Percentiles rank a stretch among this genome's conserved stretches.
phyloP scores from a whole-genome alignment of 176 grass and related monocot species.

The Triticum turgidum region DNA sequence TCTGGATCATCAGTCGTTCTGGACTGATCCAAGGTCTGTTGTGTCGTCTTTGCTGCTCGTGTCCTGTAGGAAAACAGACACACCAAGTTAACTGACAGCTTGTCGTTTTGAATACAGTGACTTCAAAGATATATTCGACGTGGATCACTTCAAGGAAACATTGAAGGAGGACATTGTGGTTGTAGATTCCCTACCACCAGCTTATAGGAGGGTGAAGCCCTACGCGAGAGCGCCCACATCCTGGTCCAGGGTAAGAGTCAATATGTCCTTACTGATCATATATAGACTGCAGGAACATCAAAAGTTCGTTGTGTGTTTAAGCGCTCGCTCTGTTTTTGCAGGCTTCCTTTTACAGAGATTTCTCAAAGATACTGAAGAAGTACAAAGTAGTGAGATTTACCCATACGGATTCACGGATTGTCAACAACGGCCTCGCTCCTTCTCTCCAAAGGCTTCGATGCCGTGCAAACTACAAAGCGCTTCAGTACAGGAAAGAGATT shows the following conservation, averaged over 20 bases:
- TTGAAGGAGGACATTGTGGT: conserved; percentile 59
- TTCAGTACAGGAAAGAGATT: conserved; percentile 55
- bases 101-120: conserved; percentile 29
- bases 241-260: conserved; percentile 59
- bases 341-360: conserved; percentile 65
- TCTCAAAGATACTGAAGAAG: conserved; percentile 35
- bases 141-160: conserved; percentile 51
- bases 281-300: neutral
- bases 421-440: conserved; percentile 62
- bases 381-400: conserved; percentile 65
- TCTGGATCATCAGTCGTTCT: conserved; percentile 88
- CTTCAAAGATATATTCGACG: conserved; percentile 72
- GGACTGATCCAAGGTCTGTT: conserved; percentile 84
- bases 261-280: neutral
- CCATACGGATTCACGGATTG: conserved; percentile 63
- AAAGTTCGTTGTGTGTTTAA: conserved; percentile 20
- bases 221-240: conserved; percentile 53
- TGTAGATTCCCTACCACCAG: conserved; percentile 55
- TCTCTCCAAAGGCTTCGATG: conserved; percentile 67
- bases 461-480: conserved; percentile 66
- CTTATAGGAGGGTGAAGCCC: conserved; percentile 41
- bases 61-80: neutral
- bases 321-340: conserved; percentile 32
- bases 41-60: neutral
- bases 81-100: neutral